Evolutionary conservation across 2,329 filamentous ascomycete genomes (phyloP), one percentile per base, ranked within the genome.

Genomic region (Fonsecaea pedrosoi): DNA sequence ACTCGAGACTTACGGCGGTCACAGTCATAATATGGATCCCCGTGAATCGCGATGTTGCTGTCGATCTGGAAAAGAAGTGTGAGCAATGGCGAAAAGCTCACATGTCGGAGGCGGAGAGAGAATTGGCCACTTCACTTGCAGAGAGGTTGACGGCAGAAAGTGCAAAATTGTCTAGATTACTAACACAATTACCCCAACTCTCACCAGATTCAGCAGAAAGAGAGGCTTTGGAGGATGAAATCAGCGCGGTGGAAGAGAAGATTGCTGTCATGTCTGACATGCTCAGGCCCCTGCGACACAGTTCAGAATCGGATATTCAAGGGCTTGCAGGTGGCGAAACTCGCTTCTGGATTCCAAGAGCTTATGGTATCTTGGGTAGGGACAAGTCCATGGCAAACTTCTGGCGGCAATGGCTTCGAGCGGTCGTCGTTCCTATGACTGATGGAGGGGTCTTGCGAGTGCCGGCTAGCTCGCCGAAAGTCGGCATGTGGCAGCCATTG

Each of bases 371-470:
- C 69, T 84, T 99, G 69, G 95, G 95, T 38, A 87, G 92, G 69
- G 95, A 99, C 76, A 84, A 85, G 12, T 90, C 88, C 67, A 86
- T 96, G 80, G 93, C 94, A 70, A 87, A 89, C 37, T 98, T 99
- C 80, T 99, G 94, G 94, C 98, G 98, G 78, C 95, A 99, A 77
- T 99, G 95, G 95, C 85, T 99, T 56, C 90, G 92, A 78, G 94
- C 94, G 6, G 86, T 98, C 9, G 84, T 95, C n/a, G 92, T 97
- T 25, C 95, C 95, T 34, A 99, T 98, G 95, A 93, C 89, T 1
- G 93, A 96, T 75, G 92, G 94, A 21, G 88, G 85, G 13, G 84
- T 99, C 35, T 81, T 95, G 72, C 87, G 94, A 64, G 89, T 99
- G 7, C 92, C 95, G 6, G 84, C 92, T 9, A 96, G 90, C 78